Percentiles rank a stretch among this genome's conserved stretches.
These are phyloP conservation scores for Caloboletus firmus DNA, from an alignment of 1,284 basidiomycete genomes.

Conservation along the genomic window DNA sequence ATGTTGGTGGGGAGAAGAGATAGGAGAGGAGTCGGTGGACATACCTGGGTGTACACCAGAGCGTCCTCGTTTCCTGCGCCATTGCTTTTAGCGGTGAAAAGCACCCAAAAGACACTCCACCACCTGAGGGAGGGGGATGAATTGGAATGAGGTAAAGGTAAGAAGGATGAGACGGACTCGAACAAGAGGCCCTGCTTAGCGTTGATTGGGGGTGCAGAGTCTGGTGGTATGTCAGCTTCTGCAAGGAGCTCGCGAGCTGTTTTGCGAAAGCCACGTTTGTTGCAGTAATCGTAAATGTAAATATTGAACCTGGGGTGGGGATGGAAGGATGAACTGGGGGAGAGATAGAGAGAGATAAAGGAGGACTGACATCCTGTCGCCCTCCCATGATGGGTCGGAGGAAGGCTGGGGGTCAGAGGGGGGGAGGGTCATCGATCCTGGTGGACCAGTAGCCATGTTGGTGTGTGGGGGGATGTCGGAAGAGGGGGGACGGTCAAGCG, in stretches of 20 bases:
- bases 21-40: slow-evolving; percentile 25
- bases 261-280: slow-evolving; percentile 70
- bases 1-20: slow-evolving; percentile 13
- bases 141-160: slow-evolving; percentile 4
- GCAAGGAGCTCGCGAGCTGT: slow-evolving; percentile 62
- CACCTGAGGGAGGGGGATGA: slow-evolving; percentile 48
- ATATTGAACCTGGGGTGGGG: slow-evolving; percentile 68
- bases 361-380: slow-evolving; percentile 50
- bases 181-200: slow-evolving; percentile 78
- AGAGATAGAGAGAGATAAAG: slow-evolving; percentile 9
- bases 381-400: slow-evolving; percentile 48
- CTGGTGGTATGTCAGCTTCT: slow-evolving; percentile 62
- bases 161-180: slow-evolving; percentile 55
- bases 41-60: slow-evolving; percentile 66
- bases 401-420: slow-evolving; percentile 16
- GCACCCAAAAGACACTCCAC: slow-evolving; percentile 86
- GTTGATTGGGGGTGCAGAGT: slow-evolving; percentile 71
- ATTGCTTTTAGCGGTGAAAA: slow-evolving; percentile 74
- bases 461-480: background rate
- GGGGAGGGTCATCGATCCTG: slow-evolving; percentile 27
- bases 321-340: slow-evolving; percentile 1
- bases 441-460: slow-evolving; percentile 27
- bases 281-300: slow-evolving; percentile 81
- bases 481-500: background rate
- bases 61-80: slow-evolving; percentile 63